Percentiles rank a stretch among this genome's conserved stretches.
Conservation (phyloP, 2,329 filamentous ascomycete genomes). For the Cladosporium sp. region DNA sequence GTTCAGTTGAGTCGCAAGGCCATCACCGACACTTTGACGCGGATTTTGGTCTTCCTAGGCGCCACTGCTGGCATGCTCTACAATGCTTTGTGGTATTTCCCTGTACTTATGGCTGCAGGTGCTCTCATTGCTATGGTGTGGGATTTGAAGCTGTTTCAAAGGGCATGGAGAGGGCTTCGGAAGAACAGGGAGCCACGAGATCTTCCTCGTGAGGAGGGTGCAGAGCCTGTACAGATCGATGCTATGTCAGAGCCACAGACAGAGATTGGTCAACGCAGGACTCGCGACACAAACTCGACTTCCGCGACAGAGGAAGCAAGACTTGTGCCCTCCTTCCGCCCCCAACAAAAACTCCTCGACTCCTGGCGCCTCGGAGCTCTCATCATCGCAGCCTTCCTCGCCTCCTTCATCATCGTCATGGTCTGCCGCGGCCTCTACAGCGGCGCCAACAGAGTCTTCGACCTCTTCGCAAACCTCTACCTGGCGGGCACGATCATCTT, state of each 20-base stretch:
- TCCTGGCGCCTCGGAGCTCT: conserved; percentile 31
- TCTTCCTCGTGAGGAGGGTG: not conserved
- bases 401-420: conserved; percentile 54
- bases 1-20: conserved; percentile 61
- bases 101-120: conserved; percentile 55
- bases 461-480: conserved; percentile 69
- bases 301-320: not conserved
- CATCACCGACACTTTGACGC: conserved; percentile 60
- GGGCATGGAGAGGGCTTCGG: conserved; percentile 1
- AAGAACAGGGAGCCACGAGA: not conserved
- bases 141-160: conserved; percentile 40
- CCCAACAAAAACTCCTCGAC: not conserved
- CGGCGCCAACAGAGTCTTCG: conserved; percentile 46
- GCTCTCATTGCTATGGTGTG: conserved; percentile 52
- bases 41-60: conserved; percentile 60
- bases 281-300: not conserved
- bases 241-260: not conserved
- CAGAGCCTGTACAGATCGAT: not conserved
- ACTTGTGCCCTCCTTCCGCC: not conserved
- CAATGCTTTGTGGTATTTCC: conserved; percentile 72
- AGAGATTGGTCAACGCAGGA: not conserved
- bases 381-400: conserved; percentile 47
- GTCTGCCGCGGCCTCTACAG: conserved; percentile 40
- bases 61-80: conserved; percentile 65
- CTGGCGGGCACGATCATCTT: conserved; percentile 62